phyloP scores from a whole-genome alignment of 805 yeast genomes.

The Saturnispora bothae region DNA sequence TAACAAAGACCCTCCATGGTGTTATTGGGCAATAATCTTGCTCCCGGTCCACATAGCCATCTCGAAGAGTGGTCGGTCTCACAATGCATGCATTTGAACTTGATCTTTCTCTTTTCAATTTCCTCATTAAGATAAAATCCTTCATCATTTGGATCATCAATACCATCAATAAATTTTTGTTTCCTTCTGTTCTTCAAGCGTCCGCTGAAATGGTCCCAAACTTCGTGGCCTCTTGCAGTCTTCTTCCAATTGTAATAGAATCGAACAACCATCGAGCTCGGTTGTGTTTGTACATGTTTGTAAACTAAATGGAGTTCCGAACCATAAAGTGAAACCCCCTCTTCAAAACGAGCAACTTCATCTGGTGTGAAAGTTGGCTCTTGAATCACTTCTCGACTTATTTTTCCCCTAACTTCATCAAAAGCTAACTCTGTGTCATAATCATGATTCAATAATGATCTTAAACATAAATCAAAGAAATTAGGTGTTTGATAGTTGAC shows the following conservation, averaged over 20 bases:
- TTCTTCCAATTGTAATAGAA: constrained; percentile 91
- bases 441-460: constrained; percentile 38
- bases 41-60: constrained; percentile 71
- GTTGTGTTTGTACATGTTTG: constrained; percentile 62
- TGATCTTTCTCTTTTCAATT: constrained; percentile 28
- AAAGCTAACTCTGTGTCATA: constrained; percentile 46
- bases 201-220: constrained; percentile 79
- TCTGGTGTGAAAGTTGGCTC: constrained; percentile 68
- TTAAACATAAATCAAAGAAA: constrained; percentile 65
- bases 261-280: constrained; percentile 71
- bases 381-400: constrained; percentile 48
- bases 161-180: constrained; percentile 31
- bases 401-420: constrained; percentile 26
- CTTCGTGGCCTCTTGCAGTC: constrained; percentile 57
- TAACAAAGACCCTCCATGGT: constrained; percentile 57
- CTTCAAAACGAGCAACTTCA: constrained; percentile 63
- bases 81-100: constrained; percentile 67
- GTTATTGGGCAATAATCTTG: constrained; percentile 27
- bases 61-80: constrained; percentile 39
- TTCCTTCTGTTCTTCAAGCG: constrained; percentile 50
- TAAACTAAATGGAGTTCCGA: constrained; percentile 69
- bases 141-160: constrained; percentile 50
- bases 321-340: constrained; percentile 61
- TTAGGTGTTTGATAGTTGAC: constrained; percentile 63
- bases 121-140: constrained; percentile 56